Conservation (phyloP, 2,329 filamentous ascomycete species). For the Fusarium sp. region DNA sequence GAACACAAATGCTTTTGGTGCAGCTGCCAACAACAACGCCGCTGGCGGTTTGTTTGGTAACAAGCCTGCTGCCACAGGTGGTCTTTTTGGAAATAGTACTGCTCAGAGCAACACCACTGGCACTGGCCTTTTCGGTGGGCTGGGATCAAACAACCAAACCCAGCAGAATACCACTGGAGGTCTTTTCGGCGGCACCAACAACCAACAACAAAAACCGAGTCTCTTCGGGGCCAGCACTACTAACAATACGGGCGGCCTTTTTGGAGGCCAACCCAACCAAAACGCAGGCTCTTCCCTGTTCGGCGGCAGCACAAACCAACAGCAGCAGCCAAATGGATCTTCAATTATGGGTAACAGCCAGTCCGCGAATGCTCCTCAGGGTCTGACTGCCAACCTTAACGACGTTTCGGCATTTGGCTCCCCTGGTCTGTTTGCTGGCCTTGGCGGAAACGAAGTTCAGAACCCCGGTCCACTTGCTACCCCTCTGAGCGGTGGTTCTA, state of each 20-base stretch:
- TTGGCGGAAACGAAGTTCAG: conserved; percentile 69
- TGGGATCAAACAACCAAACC: conserved; percentile 51
- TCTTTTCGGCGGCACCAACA: conserved; percentile 60
- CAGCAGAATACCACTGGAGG: conserved; percentile 56
- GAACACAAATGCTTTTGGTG: conserved; percentile 49
- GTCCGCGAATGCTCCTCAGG: conserved; percentile 65
- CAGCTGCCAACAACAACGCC: conserved; percentile 46
- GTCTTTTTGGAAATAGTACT: conserved; percentile 55
- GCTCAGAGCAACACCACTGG: conserved; percentile 52
- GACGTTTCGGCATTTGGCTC: conserved; percentile 92
- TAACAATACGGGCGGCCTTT: conserved; percentile 61
- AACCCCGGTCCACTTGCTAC: conserved; percentile 93
- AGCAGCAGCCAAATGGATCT: conserved; percentile 62
- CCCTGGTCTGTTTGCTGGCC: conserved; percentile 82
- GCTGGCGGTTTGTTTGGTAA: conserved; percentile 55
- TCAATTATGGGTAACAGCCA: conserved; percentile 70
- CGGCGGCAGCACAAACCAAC: conserved; percentile 58
- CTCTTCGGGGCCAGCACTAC: conserved; percentile 64
- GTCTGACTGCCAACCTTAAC: conserved; percentile 80
- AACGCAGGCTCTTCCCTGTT: conserved; percentile 59
- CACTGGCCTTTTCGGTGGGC: conserved; percentile 58
- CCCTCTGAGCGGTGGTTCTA: conserved; percentile 79
- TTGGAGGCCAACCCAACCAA: conserved; percentile 62
- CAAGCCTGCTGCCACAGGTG: conserved; percentile 52
- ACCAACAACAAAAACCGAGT: conserved; percentile 56